Evolutionary conservation across 2,329 filamentous ascomycete genomes (phyloP), one percentile per base, ranked within the genome.

Genomic region (Pseudopithomyces chartarum): DNA sequence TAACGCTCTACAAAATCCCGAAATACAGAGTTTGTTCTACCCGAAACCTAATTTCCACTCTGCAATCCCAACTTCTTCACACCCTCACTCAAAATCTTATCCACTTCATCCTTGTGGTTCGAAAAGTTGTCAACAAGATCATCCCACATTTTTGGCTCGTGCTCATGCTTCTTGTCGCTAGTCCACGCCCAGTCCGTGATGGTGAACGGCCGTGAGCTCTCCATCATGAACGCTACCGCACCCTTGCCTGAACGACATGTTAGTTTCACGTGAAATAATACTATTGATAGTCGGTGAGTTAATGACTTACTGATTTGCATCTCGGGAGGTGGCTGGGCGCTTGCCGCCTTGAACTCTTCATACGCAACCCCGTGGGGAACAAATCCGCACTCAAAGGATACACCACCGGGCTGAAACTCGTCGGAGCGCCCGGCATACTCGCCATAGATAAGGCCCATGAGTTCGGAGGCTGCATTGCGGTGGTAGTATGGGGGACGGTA

Each of bases 321-420:
- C 60, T 73, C 70, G 0, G 72, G 73, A 3, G 71, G 72, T 7
- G 69, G 65, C 78, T n/a, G 83, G 80, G 43, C 80, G 66, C 86
- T 87, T 54, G 74, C 70, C 2, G 85, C 85, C 60, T 81, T 81
- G 64, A 87, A 74, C 51, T 83, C 78, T 64, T 85, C 81, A 58
- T 85, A 85, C 0, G 84, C 84, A 50, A 78, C 77, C 22, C 86
- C 86, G 70, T 88, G 89, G 0, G 86, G 87, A 61, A 86, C 87
- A 85, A 90, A 91, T 15, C 88, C 64, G 66, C 90, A 90, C 70
- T 91, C 88, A 74, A 87, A 73, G 70, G 81, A 85, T 0, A 85
- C 84, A 15, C 85, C 85, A 3, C 83, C 86, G 32, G 86, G 85
- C 60, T 81, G 80, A 69, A 88, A 88, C 0, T 84, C 84, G 15